Percentiles rank a stretch among this genome's conserved stretches.
Conservation (phyloP, 805 yeast genomes). For the Isabelozyma gotoi region DNA sequence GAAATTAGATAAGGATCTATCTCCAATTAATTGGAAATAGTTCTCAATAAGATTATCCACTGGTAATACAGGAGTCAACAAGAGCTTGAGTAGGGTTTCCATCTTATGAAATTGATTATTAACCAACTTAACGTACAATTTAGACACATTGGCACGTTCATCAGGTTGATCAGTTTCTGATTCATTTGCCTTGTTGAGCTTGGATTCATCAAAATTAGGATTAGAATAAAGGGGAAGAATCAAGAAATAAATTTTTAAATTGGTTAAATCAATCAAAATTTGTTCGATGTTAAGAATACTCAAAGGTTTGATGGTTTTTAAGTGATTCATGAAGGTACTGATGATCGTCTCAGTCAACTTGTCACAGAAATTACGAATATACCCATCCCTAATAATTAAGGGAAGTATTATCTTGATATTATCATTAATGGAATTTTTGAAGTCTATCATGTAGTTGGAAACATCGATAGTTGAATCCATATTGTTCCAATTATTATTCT, state of each 20-base stretch:
- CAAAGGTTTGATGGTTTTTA: constrained; percentile 64
- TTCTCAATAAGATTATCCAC: constrained; percentile 57
- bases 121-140: constrained; percentile 43
- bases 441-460: constrained; percentile 65
- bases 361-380: constrained; percentile 72
- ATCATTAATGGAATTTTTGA: constrained; percentile 47
- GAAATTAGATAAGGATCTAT: constrained; percentile 61
- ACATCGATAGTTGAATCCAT: constrained; percentile 66
- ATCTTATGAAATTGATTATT: constrained; percentile 41
- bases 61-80: constrained; percentile 66
- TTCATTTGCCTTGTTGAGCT: constrained; percentile 17
- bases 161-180: constrained; percentile 11
- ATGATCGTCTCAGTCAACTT: constrained; percentile 67
- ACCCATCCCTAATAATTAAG: constrained; percentile 65
- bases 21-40: constrained; percentile 68
- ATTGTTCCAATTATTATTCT: constrained; percentile 66
- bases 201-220: constrained; percentile 28
- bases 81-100: constrained; percentile 66
- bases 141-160: constrained; percentile 17
- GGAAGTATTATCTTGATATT: constrained; percentile 51
- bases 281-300: constrained; percentile 77
- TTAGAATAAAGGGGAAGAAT: constrained; percentile 43
- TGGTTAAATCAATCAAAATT: constrained; percentile 67
- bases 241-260: constrained; percentile 55
- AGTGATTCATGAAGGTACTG: constrained; percentile 53